Percentiles rank a stretch among this genome's conserved stretches.
Evolutionary conservation across 2,329 filamentous ascomycete genomes (phyloP).

Genomic region (Exophiala spinifera): DNA sequence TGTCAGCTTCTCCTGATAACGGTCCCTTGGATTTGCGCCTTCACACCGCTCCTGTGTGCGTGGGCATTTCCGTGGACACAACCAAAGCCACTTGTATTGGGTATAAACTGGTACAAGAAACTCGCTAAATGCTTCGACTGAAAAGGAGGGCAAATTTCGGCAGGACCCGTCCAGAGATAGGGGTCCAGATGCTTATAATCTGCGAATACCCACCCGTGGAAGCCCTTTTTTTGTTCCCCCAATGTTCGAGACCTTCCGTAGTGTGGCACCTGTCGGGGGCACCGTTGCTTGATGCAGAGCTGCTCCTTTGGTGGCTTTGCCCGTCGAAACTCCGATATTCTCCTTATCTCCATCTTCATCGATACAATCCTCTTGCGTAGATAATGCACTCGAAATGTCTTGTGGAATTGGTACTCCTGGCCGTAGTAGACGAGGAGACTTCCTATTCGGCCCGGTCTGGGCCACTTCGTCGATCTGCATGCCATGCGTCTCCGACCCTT

Average conservation of each 20-base stretch:
- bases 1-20: too few relatives aligned
- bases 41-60: too few relatives aligned
- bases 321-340: not conserved
- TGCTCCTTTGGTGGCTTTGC: not conserved
- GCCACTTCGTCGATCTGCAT: not conserved
- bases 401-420: constrained; percentile 28
- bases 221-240: constrained; percentile 7
- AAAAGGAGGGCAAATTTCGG: constrained; percentile 1
- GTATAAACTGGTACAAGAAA: not conserved
- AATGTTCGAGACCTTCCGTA: constrained; percentile 17
- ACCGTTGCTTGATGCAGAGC: constrained; percentile 1
- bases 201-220: constrained; percentile 25
- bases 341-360: constrained; percentile 30
- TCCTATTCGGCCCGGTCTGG: constrained; percentile 29
- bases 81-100: not conserved
- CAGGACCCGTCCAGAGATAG: not conserved
- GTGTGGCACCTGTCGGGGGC: constrained; percentile 4
- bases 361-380: constrained; percentile 25
- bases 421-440: constrained; percentile 37
- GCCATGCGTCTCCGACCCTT: constrained; percentile 29
- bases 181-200: constrained; percentile 16
- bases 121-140: constrained; percentile 20
- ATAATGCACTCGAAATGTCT: constrained; percentile 15
- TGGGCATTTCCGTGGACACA: not conserved
- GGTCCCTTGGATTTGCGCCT: too few relatives aligned